Evolutionary conservation across 768 basidiomycete genomes (phyloP).

Genomic region (Candolleomyces efflorescens): DNA sequence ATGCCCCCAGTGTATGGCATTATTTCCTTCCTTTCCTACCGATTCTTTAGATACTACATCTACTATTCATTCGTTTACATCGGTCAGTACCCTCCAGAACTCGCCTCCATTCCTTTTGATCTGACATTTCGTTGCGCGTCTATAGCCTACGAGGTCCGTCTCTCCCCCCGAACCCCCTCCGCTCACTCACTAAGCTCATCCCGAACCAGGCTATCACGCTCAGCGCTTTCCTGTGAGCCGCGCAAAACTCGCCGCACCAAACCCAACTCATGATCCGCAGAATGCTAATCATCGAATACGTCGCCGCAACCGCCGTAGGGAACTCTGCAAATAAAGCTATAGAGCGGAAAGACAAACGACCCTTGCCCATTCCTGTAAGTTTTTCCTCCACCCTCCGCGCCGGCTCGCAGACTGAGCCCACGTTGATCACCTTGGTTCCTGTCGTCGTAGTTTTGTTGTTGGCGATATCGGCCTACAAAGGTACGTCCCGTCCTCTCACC

Average conservation of each 20-base stretch:
- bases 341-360: slow-evolving; percentile 71
- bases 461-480: slow-evolving; percentile 80
- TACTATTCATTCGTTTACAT: slow-evolving; percentile 44
- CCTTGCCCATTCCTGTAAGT: slow-evolving; percentile 62
- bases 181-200: background rate
- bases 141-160: slow-evolving; percentile 63
- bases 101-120: too few relatives aligned
- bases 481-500: too few relatives aligned
- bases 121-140: too few relatives aligned
- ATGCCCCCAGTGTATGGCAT: slow-evolving; percentile 82
- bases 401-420: too few relatives aligned
- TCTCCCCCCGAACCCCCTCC: slow-evolving; percentile 3
- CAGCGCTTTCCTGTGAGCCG: slow-evolving; percentile 78
- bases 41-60: slow-evolving; percentile 75
- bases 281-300: slow-evolving; percentile 79
- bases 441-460: slow-evolving; percentile 67
- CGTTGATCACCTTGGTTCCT: too few relatives aligned
- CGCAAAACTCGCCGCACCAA: background rate
- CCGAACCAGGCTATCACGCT: slow-evolving; percentile 63
- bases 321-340: slow-evolving; percentile 67
- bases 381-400: too few relatives aligned
- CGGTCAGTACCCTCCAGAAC: slow-evolving; percentile 25
- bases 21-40: slow-evolving; percentile 83
- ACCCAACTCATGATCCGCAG: slow-evolving; percentile 26
- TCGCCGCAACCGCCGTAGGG: slow-evolving; percentile 62